Evolutionary conservation across 164 flowering plant species (phyloP).

Genomic region (Hamamelis virginiana): DNA sequence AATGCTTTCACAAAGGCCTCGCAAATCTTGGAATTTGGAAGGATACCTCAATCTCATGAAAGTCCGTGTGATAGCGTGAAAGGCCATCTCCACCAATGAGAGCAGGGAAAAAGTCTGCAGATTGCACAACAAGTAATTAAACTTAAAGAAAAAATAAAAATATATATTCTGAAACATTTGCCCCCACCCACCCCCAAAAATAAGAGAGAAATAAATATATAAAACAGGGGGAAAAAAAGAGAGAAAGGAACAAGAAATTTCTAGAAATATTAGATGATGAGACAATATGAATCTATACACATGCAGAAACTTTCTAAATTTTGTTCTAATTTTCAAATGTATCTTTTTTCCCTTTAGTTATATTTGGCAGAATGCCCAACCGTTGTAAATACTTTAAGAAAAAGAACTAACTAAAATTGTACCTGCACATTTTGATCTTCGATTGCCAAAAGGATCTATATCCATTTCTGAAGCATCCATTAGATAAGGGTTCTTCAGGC

Average conservation of each 20-base stretch:
- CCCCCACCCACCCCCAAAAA: neutral
- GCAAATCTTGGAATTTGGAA: neutral
- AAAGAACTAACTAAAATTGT: constrained; percentile 1
- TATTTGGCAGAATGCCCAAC: neutral
- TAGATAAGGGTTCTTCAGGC: constrained; percentile 80
- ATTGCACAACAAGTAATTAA: constrained; percentile 8
- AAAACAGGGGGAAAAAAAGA: neutral
- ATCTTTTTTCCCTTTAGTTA: neutral
- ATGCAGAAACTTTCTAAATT: neutral
- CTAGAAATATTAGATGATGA: neutral
- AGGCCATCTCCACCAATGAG: constrained; percentile 68
- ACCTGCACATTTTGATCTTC: constrained; percentile 81
- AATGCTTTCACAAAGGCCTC: neutral
- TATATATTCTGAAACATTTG: neutral
- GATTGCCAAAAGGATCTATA: constrained; percentile 63
- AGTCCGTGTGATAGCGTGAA: constrained; percentile 86
- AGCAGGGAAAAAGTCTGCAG: constrained; percentile 52
- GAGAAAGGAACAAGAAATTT: neutral
- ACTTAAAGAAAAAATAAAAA: neutral
- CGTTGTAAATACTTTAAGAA: neutral
- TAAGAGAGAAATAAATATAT: neutral
- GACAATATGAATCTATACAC: neutral
- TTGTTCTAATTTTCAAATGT: neutral
- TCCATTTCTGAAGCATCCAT: constrained; percentile 42
- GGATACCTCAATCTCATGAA: constrained; percentile 85